Conservation (phyloP, 2,329 filamentous ascomycete genomes). For the Aureobasidium sp. region DNA sequence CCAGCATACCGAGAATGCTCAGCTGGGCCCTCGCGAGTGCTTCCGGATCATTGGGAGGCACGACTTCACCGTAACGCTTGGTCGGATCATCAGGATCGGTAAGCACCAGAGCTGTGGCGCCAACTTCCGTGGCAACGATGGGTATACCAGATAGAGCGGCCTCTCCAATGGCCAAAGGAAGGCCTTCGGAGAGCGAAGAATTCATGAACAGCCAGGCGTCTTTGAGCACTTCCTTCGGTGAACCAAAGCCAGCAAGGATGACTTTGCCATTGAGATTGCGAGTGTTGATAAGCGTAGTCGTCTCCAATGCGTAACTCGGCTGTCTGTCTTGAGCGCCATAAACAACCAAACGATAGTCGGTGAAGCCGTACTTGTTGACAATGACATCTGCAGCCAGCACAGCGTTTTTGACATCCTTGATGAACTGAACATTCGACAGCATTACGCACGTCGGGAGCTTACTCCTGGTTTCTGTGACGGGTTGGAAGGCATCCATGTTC, state of each 20-base stretch:
- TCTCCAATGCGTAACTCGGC: constrained; percentile 51
- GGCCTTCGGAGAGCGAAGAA: constrained; percentile 47
- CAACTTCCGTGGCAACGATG: constrained; percentile 48
- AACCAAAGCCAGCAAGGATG: constrained; percentile 47
- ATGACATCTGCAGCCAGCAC: constrained; percentile 56
- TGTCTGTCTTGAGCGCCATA: constrained; percentile 57
- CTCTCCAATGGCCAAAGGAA: constrained; percentile 49
- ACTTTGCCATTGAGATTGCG: constrained; percentile 44
- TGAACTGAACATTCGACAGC: constrained; percentile 52
- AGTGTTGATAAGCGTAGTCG: constrained; percentile 49
- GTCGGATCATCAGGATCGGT: constrained; percentile 39
- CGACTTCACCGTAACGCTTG: constrained; percentile 51
- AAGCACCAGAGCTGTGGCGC: constrained; percentile 45
- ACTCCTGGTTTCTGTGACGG: constrained; percentile 50
- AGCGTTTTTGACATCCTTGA: constrained; percentile 57
- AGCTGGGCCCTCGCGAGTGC: constrained; percentile 53
- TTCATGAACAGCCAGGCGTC: constrained; percentile 42
- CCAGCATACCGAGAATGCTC: constrained; percentile 51
- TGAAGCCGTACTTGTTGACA: constrained; percentile 57
- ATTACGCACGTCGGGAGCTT: constrained; percentile 54
- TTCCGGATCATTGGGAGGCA: constrained; percentile 54
- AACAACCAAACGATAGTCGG: constrained; percentile 53
- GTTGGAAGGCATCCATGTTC: constrained; percentile 54
- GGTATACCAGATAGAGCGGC: constrained; percentile 48
- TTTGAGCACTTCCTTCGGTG: constrained; percentile 39